These are phyloP conservation scores for Globisporangium sylvaticum DNA, from an alignment of 352 stramenopile genomes.

Conservation along the genomic window DNA sequence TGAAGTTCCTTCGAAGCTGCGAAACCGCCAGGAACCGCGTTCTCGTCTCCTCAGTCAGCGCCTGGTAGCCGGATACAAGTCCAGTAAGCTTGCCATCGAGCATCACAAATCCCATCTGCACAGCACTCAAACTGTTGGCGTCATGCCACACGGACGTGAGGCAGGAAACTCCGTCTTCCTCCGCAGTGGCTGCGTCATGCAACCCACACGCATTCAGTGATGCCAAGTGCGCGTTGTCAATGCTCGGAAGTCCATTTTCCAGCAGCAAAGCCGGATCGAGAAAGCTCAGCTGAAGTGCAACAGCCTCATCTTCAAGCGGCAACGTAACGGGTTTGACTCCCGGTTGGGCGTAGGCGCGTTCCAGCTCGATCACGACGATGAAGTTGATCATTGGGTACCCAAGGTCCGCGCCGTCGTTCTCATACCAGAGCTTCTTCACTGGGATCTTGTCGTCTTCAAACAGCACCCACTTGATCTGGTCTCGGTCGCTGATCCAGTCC, in stretches of 20 bases:
- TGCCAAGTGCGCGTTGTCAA: not conserved
- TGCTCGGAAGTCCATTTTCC: not conserved
- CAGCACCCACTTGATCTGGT: not conserved
- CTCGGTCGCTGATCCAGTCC: not conserved
- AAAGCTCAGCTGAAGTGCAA: slow-evolving; percentile 1
- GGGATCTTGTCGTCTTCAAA: slow-evolving; percentile 2
- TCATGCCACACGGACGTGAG: not conserved
- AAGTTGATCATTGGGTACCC: not conserved
- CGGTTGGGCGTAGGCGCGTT: not conserved
- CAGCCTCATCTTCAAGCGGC: not conserved
- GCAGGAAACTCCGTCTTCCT: not conserved
- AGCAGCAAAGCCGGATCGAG: not conserved
- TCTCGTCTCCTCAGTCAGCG: not conserved
- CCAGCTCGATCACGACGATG: not conserved
- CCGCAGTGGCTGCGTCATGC: not conserved
- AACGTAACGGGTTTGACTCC: not conserved
- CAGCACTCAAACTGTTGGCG: not conserved
- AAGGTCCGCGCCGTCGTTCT: not conserved
- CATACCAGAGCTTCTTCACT: not conserved
- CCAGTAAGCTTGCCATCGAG: not conserved
- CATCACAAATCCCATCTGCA: slow-evolving; percentile 2
- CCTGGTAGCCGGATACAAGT: not conserved
- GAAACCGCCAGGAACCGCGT: not conserved
- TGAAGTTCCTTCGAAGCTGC: not conserved
- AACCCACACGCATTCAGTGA: not conserved